Conservation (phyloP, 805 yeast genomes). For the Ogataea ganodermae region DNA sequence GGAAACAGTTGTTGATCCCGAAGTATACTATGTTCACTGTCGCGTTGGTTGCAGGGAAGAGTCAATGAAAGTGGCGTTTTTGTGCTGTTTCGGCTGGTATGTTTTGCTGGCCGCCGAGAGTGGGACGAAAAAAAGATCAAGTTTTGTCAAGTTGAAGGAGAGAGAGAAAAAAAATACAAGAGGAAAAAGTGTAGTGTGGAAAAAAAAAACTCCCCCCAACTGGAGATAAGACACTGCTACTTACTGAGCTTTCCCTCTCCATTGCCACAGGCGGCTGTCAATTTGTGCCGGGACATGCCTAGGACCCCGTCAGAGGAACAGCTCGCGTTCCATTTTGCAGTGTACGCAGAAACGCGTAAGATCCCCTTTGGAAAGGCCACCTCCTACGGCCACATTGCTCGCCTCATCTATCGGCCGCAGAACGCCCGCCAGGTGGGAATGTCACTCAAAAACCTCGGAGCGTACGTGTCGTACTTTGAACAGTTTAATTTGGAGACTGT, state of each 20-base stretch:
- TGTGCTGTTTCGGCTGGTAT: no score
- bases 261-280: no score
- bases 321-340: conserved; percentile 54
- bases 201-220: neutral
- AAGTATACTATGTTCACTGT: no score
- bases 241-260: no score
- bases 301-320: conserved; percentile 37
- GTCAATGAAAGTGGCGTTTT: no score
- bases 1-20: no score
- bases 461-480: conserved; percentile 14
- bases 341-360: conserved; percentile 51
- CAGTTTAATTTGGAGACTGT: conserved; percentile 40
- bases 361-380: conserved; percentile 69
- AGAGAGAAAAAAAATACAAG: neutral
- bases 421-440: conserved; percentile 77
- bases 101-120: neutral
- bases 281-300: conserved; percentile 38
- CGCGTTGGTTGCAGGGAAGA: no score
- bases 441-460: conserved; percentile 58
- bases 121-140: conserved; percentile 1
- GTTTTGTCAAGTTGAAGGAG: neutral
- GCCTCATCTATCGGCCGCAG: conserved; percentile 58
- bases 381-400: conserved; percentile 76
- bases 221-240: no score
- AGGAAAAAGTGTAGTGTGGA: neutral